A percentile compares a stretch with the other conserved stretches of the same genome.
Evolutionary conservation across 2,329 filamentous ascomycete genomes (phyloP).

Genomic region (Fusarium brevicatenulatum): DNA sequence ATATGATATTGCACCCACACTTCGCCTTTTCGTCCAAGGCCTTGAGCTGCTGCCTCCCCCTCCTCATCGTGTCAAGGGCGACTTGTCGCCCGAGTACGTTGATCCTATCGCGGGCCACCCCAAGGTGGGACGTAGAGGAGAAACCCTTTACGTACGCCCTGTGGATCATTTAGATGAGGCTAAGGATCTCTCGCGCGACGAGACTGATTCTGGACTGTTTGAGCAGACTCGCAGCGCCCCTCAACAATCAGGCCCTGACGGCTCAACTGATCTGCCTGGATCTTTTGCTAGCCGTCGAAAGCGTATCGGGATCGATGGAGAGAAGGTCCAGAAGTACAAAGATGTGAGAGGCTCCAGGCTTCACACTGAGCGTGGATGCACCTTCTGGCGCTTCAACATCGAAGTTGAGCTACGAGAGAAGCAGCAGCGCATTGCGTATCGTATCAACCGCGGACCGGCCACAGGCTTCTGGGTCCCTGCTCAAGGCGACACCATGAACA

Average conservation of each 20-base stretch:
- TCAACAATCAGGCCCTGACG: conserved; percentile 56
- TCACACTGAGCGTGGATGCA: conserved; percentile 85
- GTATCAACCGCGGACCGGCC: conserved; percentile 90
- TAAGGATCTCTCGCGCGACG: conserved; percentile 80
- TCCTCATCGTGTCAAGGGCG: conserved; percentile 71
- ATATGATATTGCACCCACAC: conserved; percentile 79
- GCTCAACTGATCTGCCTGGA: conserved; percentile 59
- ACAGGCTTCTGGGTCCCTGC: conserved; percentile 96
- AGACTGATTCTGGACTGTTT: conserved; percentile 85
- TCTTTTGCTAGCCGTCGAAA: conserved; percentile 65
- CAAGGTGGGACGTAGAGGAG: conserved; percentile 85
- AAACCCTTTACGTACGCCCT: conserved; percentile 87
- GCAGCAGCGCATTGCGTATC: conserved; percentile 91
- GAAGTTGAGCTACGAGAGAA: conserved; percentile 84
- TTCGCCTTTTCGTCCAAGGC: conserved; percentile 88
- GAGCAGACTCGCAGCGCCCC: conserved; percentile 70
- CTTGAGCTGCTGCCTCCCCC: conserved; percentile 84
- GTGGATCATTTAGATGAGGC: conserved; percentile 86
- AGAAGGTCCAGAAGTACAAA: conserved; percentile 81
- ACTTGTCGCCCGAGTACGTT: conserved; percentile 82
- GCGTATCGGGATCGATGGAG: conserved; percentile 74
- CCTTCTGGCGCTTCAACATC: conserved; percentile 97
- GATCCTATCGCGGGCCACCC: conserved; percentile 89
- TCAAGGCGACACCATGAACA: conserved; percentile 88
- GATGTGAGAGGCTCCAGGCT: conserved; percentile 85